phyloP scores from a whole-genome alignment of 495 filamentous ascomycete species.

The Amorphotheca resinae region DNA sequence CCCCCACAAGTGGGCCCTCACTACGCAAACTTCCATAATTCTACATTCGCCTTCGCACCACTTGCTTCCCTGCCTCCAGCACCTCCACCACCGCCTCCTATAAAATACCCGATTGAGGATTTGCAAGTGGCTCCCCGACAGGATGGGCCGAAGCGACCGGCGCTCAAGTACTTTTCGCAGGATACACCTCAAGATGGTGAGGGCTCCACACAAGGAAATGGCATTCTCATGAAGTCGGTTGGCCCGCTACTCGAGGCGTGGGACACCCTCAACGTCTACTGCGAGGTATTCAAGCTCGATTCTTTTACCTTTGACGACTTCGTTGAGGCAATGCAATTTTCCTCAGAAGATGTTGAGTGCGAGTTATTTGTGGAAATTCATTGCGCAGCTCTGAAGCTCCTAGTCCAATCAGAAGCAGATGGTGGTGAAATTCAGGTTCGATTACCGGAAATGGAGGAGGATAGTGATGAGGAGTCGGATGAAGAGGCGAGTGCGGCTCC shows the following conservation, averaged over 20 bases:
- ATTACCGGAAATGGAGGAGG: conserved; percentile 61
- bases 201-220: conserved; percentile 29
- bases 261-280: conserved; percentile 94
- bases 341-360: conserved; percentile 65
- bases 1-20: conserved; percentile 14
- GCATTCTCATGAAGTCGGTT: conserved; percentile 66
- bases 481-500: conserved; percentile 41
- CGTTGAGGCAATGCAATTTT: conserved; percentile 72
- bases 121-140: conserved; percentile 56
- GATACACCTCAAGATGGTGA: conserved; percentile 35
- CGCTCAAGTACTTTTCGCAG: conserved; percentile 62
- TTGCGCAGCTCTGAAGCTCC: conserved; percentile 77
- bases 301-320: conserved; percentile 98
- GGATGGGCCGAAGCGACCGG: conserved; percentile 49
- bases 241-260: conserved; percentile 77
- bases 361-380: conserved; percentile 85
- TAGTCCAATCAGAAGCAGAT: conserved; percentile 63
- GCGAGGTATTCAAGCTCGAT: conserved; percentile 82
- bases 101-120: conserved; percentile 95
- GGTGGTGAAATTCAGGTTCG: conserved; percentile 68
- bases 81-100: conserved; percentile 59
- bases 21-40: conserved; percentile 15
- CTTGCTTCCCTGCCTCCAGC: conserved; percentile 29
- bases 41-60: conserved; percentile 13
- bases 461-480: conserved; percentile 52